A percentile compares a stretch with the other conserved stretches of the same genome.
phyloP scores from a whole-genome alignment of 805 yeast genomes.

The Starmerella davenportii region DNA sequence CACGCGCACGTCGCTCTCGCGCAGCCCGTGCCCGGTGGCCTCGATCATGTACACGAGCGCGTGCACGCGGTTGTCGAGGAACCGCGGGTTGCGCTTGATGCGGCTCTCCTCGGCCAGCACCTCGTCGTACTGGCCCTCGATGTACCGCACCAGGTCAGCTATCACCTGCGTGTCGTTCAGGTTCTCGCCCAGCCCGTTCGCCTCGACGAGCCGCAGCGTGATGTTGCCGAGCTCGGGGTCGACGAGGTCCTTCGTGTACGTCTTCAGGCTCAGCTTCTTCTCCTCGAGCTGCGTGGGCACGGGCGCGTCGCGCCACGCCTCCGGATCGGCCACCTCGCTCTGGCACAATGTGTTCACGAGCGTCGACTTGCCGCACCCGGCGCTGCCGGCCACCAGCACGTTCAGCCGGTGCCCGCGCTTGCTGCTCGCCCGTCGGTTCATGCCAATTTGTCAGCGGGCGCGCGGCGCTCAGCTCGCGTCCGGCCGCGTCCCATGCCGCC shows the following conservation, averaged over 20 bases:
- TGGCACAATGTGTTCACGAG: slow-evolving; percentile 70
- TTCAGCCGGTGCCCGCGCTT: slow-evolving; percentile 40
- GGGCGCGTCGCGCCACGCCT: slow-evolving; percentile 17
- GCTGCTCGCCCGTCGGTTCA: slow-evolving; percentile 13
- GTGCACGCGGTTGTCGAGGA: slow-evolving; percentile 58
- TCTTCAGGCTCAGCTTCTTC: slow-evolving; percentile 16
- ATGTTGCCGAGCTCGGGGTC: slow-evolving; percentile 16
- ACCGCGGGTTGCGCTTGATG: slow-evolving; percentile 53
- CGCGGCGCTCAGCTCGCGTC: too few species aligned
- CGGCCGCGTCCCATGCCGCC: too few species aligned
- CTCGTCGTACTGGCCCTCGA: slow-evolving; percentile 54
- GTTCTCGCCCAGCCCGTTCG: slow-evolving; percentile 67
- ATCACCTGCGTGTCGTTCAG: slow-evolving; percentile 42
- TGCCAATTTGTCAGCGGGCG: neutral
- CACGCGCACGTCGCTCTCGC: slow-evolving; percentile 60
- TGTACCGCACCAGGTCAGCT: slow-evolving; percentile 35
- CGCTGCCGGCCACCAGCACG: slow-evolving; percentile 69
- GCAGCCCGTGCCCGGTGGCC: slow-evolving; percentile 35
- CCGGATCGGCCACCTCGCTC: slow-evolving; percentile 50
- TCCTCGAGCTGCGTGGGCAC: slow-evolving; percentile 19
- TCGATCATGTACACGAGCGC: slow-evolving; percentile 62
- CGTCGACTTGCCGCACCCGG: slow-evolving; percentile 86
- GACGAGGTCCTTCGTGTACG: slow-evolving; percentile 17
- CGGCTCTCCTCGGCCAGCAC: slow-evolving; percentile 59
- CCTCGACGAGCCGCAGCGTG: slow-evolving; percentile 40